phyloP scores from a whole-genome alignment of 306 rosid species.

The Alnus rubra region DNA sequence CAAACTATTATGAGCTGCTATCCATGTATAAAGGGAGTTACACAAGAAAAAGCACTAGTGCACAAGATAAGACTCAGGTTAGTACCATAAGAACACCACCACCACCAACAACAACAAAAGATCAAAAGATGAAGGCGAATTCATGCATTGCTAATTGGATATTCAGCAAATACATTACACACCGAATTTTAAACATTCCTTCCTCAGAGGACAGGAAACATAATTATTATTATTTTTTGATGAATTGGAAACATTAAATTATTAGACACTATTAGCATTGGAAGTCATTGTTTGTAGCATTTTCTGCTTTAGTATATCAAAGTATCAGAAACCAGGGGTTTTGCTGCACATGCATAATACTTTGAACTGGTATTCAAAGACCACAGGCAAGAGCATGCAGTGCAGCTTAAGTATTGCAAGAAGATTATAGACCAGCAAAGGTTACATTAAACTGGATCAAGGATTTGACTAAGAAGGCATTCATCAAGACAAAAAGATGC shows the following conservation, averaged over 20 bases:
- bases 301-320: background rate
- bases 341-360: background rate
- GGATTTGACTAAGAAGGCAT: background rate
- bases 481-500: conserved; percentile 16
- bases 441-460: background rate
- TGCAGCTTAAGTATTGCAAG: too few species aligned
- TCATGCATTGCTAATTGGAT: too few species aligned
- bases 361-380: too few species aligned
- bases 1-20: too few species aligned
- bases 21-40: too few species aligned
- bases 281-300: background rate
- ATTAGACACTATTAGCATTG: background rate
- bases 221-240: too few species aligned
- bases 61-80: too few species aligned
- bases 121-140: background rate
- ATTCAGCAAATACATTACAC: background rate
- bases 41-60: too few species aligned
- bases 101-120: background rate
- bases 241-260: background rate
- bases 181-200: background rate
- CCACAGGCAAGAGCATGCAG: too few species aligned
- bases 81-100: too few species aligned
- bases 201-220: background rate
- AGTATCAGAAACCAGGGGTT: background rate
- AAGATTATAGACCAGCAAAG: too few species aligned